Base-by-base conservation (phyloP, 2,329 filamentous ascomycete genomes). In the Cryphonectria parasitica region DNA sequence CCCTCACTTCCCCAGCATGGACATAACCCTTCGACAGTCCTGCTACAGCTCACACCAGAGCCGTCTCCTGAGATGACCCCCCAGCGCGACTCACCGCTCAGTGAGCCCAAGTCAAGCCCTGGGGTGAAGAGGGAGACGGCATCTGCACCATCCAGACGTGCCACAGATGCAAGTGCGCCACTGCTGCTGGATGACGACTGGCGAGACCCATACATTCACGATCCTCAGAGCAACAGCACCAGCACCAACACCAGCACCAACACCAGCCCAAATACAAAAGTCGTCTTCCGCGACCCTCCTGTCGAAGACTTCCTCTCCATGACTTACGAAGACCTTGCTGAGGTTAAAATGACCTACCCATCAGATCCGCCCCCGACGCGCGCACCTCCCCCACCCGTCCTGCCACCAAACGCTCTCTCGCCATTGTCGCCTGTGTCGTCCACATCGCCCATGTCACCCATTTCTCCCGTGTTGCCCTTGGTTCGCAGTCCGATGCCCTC, bases 281-380 rank as follows among this genome's bases (percentile, higher is more conserved):
- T 79, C 1, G 80, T 82, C 1, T 80, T 88, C 4, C 79, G 80
- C 62, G 87, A 88, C 74, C 87, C 87, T 7, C 83, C 83, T 52
- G 78, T 88, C 31, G 81, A 83, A 25, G 87, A 89, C 54, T 88
- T 89, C 66, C 80, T 87, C 67, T 80, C 82, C 28, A 79, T 89
- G 7, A 85, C 82, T 69, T 87, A 89, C 71, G 87, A 89, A 41
- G 87, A 89, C 69, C 87, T 89, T 72, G 86, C 87, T 11, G 87
- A 89, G 74, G 78, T 73, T 10, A 71, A 61, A 10, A 60, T 70
- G 63, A 75, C 74, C 74, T 60, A 39, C 3, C 68, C 67, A 25
- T 69, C 70, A 13, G 67, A 68, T 36, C 69, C n/a, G 75, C 75
- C 52, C 71, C 71, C 58, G 49, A 60, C 45, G n/a, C 43, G 70